Conservation (phyloP, 257 asterid species). For the Solanum tarapatanum region DNA sequence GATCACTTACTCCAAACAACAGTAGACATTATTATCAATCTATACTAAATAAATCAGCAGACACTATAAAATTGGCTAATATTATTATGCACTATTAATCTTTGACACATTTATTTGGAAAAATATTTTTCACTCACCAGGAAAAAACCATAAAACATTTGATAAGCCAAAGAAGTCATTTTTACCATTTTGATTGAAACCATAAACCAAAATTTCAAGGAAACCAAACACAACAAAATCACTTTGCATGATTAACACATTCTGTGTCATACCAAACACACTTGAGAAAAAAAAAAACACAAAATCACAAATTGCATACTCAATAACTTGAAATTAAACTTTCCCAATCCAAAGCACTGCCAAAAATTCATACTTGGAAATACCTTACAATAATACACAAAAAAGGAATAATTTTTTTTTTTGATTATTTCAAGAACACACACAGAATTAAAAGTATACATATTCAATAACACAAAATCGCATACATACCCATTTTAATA, state of each 20-base stretch:
- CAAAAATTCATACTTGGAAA: neutral
- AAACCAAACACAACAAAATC: neutral
- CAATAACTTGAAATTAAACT: neutral
- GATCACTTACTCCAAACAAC: neutral
- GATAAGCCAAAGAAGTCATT: neutral
- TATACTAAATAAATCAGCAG: neutral
- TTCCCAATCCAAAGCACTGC: neutral
- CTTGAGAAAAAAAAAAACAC: neutral
- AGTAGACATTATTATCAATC: neutral
- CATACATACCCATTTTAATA: neutral
- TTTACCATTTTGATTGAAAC: neutral
- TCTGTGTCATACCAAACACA: neutral
- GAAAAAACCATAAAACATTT: neutral
- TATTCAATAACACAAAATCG: neutral
- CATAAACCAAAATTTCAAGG: neutral
- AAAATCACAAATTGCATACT: neutral
- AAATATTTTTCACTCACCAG: neutral
- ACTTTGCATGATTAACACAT: neutral
- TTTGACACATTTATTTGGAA: neutral
- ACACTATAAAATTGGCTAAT: neutral
- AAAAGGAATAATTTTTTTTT: neutral
- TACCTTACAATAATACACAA: neutral
- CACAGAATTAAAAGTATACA: neutral
- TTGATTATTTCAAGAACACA: neutral
- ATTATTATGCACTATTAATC: neutral